Base-by-base conservation (phyloP, 2,329 filamentous ascomycete species). In the Taxawa tesnikishii region DNA sequence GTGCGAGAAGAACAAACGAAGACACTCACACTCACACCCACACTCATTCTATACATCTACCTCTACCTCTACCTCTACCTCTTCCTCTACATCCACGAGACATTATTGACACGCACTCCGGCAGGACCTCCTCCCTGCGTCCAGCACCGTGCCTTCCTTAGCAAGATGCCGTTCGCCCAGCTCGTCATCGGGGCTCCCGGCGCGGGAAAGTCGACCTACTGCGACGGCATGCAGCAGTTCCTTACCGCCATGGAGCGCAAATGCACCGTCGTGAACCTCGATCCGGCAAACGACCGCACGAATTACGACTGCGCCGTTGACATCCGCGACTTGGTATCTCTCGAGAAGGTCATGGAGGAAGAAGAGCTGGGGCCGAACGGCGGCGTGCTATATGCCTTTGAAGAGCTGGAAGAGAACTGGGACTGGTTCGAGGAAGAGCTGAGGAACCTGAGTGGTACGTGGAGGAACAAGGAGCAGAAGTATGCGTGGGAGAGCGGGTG, bases 191-290 rank as follows among this genome's bases (percentile, higher is more conserved):
- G 90, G n/a, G 88, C 87, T 44, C 90, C 90, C 5, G 90, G 90
- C 48, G 77, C 85, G 17, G 90, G 90, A 39, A 98, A 98, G 63
- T 94, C 85, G 43, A 98, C 90, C 6, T 94, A 94, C 56, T 96
- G 88, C 66, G 84, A 96, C 75, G 90, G 90, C 53, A 94, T 98
- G 82, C 83, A 94, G 52, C 90, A 98, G 62, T 98, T 98, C 63
- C 80, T 96, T 69, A 79, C 79, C 43, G 88, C 90, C 41, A 94
- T 98, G 53, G 85, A 87, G 38, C 80, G 90, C 35, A 87, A 92
- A 57, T 94, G 84, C 64, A 92, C 84, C 11, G 77, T 96, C 23
- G 83, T 94, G 37, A 98, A 98, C 54, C 78, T 98, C 43, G 90
- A 98, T 59, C 90, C 90, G 15, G 90, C 90, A 33, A 98, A 98